Conservation (phyloP, 2,329 filamentous ascomycete species). For the Triangularia verruculosa region DNA sequence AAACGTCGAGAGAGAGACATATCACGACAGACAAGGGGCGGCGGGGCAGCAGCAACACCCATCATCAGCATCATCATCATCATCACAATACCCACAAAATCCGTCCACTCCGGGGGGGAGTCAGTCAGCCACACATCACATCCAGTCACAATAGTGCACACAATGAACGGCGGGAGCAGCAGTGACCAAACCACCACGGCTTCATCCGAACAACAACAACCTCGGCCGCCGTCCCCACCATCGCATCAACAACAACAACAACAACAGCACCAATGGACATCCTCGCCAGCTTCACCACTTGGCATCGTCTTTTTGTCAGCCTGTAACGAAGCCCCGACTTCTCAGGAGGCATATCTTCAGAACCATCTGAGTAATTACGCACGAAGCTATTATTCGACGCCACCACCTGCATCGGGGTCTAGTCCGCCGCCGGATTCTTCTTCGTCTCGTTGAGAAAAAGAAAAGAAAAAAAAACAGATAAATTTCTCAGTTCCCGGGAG, state of each 20-base stretch:
- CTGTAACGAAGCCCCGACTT: neutral
- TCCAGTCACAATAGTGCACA: too few species aligned
- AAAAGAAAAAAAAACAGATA: too few species aligned
- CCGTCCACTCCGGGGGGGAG: neutral
- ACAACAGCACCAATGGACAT: neutral
- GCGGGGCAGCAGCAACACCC: too few species aligned
- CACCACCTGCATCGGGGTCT: neutral
- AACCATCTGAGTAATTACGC: neutral
- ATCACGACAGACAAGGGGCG: neutral
- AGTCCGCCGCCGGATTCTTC: neutral
- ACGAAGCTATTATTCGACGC: neutral
- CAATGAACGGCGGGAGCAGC: neutral
- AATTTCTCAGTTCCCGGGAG: too few species aligned
- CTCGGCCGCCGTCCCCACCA: too few species aligned
- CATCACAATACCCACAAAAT: neutral
- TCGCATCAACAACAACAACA: neutral
- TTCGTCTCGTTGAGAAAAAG: too few species aligned
- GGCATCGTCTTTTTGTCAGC: neutral
- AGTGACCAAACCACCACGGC: neutral
- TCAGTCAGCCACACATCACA: neutral
- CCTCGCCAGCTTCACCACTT: neutral
- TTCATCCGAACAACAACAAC: neutral
- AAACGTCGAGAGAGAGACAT: neutral
- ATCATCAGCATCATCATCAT: neutral
- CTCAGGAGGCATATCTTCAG: neutral